phyloP scores from a whole-genome alignment of 306 rosid species.

The Heteromeles arbutifolia region DNA sequence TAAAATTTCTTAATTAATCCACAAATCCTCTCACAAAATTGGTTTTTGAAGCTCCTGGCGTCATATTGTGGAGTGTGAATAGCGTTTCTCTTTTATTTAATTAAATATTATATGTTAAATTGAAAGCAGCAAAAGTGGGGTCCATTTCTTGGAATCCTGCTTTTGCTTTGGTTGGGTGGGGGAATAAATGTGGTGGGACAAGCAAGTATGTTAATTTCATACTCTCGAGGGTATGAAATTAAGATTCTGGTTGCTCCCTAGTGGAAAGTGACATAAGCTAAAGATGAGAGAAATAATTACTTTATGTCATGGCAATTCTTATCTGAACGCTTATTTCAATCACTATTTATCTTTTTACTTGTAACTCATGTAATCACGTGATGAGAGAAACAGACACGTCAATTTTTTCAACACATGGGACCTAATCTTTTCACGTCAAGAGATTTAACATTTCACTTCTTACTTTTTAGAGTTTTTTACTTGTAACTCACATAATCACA shows the following conservation, averaged over 20 bases:
- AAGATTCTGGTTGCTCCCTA: background rate
- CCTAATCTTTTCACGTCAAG: too few relatives aligned
- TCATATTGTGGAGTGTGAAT: background rate
- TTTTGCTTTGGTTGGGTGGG: background rate
- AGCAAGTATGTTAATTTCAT: constrained; percentile 4
- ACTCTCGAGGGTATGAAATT: constrained; percentile 6
- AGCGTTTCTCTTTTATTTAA: background rate
- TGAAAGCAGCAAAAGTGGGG: background rate
- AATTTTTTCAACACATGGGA: too few relatives aligned
- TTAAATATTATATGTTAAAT: background rate
- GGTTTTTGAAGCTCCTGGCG: background rate
- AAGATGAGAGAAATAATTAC: background rate
- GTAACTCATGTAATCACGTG: background rate
- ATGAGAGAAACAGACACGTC: too few relatives aligned
- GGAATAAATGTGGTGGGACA: background rate
- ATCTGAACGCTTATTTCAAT: background rate
- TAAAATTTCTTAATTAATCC: too few relatives aligned
- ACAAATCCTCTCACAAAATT: too few relatives aligned
- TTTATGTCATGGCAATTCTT: accelerated
- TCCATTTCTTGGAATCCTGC: background rate
- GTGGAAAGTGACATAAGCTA: background rate
- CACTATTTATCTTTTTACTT: background rate
- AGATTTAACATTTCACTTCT: too few relatives aligned
- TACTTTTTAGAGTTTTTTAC: too few relatives aligned
- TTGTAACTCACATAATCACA: background rate